A percentile compares a stretch with the other conserved stretches of the same genome.
phyloP scores from a whole-genome alignment of 2,329 filamentous ascomycete species.

The Fusarium miscanthi region DNA sequence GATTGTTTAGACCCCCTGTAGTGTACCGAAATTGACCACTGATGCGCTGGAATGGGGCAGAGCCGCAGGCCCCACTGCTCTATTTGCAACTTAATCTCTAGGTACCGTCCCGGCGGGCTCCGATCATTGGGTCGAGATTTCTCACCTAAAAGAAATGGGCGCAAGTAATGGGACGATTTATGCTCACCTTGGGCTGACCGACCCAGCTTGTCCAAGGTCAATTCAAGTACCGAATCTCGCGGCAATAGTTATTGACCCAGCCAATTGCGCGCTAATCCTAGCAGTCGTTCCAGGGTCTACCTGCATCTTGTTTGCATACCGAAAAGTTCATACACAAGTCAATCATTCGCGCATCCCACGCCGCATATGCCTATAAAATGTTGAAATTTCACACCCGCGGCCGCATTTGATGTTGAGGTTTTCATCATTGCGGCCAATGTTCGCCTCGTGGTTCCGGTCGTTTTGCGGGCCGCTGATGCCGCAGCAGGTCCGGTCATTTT shows the following conservation, averaged over 20 bases:
- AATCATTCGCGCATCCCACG: rapidly evolving
- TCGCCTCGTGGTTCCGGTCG: rapidly evolving
- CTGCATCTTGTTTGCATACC: no score
- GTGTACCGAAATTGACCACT: background rate
- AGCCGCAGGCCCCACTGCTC: background rate
- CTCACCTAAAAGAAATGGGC: background rate
- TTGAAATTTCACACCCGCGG: rapidly evolving
- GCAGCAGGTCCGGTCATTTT: background rate
- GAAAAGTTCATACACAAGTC: background rate
- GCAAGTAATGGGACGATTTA: background rate
- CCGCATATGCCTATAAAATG: rapidly evolving
- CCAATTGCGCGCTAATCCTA: background rate
- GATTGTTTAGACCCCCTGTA: background rate
- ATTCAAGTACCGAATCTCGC: rapidly evolving
- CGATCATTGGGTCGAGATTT: background rate
- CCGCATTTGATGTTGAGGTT: rapidly evolving
- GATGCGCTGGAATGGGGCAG: background rate
- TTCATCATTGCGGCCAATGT: background rate
- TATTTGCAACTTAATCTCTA: conserved; percentile 1
- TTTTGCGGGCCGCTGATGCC: background rate
- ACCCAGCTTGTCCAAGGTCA: no score
- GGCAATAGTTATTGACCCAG: no score
- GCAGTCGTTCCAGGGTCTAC: rapidly evolving
- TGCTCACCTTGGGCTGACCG: background rate
- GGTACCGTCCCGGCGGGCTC: background rate